phyloP scores from a whole-genome alignment of 2,329 filamentous ascomycete species.

The Trichoderma sp. region DNA sequence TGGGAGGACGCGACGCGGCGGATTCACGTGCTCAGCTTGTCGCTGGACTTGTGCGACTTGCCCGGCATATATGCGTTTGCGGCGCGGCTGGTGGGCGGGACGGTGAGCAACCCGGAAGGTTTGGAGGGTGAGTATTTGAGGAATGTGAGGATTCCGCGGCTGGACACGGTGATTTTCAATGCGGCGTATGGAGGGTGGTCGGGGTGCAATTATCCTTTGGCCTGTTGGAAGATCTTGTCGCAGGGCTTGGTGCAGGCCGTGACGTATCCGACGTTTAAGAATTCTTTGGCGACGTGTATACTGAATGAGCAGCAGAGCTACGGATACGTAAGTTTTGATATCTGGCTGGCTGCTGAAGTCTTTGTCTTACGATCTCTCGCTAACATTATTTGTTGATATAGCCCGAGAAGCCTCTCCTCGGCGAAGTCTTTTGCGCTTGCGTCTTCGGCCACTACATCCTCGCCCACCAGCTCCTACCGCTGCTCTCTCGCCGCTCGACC shows the following conservation, averaged over 20 bases:
- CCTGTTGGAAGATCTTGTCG: conserved; percentile 54
- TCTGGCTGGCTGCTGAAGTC: background rate
- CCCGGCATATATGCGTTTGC: conserved; percentile 49
- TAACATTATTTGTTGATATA: conserved; percentile 36
- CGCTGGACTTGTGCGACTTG: conserved; percentile 61
- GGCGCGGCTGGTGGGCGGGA: conserved; percentile 43
- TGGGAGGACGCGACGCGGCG: conserved; percentile 45
- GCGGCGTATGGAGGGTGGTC: conserved; percentile 86
- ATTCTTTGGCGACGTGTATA: conserved; percentile 49
- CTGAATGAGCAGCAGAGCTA: conserved; percentile 40
- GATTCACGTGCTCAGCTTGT: conserved; percentile 56
- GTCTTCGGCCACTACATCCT: conserved; percentile 95
- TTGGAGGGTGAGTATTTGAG: conserved; percentile 37
- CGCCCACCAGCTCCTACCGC: conserved; percentile 71
- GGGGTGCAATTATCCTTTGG: conserved; percentile 67
- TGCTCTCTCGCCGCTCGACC: conserved; percentile 55
- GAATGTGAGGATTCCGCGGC: conserved; percentile 58
- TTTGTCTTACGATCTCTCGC: background rate
- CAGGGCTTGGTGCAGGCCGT: conserved; percentile 61
- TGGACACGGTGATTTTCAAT: conserved; percentile 81
- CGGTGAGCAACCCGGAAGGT: conserved; percentile 45
- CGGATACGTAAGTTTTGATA: conserved; percentile 32
- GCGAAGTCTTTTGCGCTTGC: conserved; percentile 85
- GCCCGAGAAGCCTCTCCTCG: conserved; percentile 57
- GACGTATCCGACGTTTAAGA: conserved; percentile 78